Conservation (phyloP, 139 green algal genomes). For the Spirogloea muscicola region DNA sequence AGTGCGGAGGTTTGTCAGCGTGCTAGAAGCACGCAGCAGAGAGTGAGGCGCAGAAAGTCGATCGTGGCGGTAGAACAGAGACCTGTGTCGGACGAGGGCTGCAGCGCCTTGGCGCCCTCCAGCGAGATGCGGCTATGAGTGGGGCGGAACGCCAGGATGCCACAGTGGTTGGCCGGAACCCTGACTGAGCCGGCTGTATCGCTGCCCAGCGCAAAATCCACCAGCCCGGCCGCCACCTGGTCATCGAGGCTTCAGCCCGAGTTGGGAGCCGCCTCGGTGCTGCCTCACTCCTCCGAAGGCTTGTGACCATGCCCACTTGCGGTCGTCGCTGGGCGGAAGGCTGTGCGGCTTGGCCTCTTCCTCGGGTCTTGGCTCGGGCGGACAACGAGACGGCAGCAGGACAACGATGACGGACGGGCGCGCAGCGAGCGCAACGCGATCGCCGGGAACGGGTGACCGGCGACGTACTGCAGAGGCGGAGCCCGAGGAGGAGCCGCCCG, state of each 20-base stretch:
- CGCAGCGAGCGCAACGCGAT: too few relatives aligned
- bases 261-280: too few relatives aligned
- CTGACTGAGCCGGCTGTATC: slow-evolving; percentile 88
- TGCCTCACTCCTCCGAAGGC: too few relatives aligned
- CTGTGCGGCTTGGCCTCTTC: too few relatives aligned
- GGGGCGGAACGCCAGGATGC: slow-evolving; percentile 78
- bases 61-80: not conserved
- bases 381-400: too few relatives aligned
- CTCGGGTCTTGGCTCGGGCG: too few relatives aligned
- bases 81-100: slow-evolving; percentile 55
- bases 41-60: not conserved
- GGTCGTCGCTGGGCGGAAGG: too few relatives aligned
- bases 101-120: slow-evolving; percentile 57
- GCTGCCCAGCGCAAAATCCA: slow-evolving; percentile 67
- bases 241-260: too few relatives aligned
- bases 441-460: not conserved
- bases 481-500: slow-evolving; percentile 87
- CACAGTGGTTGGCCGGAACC: slow-evolving; percentile 81
- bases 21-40: not conserved
- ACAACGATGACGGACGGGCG: too few relatives aligned
- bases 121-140: slow-evolving; percentile 67
- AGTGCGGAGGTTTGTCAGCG: too few relatives aligned
- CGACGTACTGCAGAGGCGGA: slow-evolving; percentile 71
- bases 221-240: slow-evolving; percentile 21
- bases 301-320: too few relatives aligned